Conservation (phyloP, 2,329 filamentous ascomycete genomes). For the Phoma herbarum region DNA sequence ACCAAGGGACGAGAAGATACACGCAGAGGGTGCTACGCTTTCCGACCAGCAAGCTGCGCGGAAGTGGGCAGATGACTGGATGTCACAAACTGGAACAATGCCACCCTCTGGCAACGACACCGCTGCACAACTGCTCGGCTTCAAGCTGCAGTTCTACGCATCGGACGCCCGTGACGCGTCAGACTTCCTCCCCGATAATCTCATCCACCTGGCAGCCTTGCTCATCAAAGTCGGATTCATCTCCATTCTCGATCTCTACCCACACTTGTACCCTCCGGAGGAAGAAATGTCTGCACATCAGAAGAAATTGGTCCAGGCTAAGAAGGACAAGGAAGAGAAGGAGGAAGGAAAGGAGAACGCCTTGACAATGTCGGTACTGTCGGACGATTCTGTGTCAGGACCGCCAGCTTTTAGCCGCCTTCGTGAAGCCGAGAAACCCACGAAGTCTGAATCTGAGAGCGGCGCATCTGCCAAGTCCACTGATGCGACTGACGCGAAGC, state of each 20-base stretch:
- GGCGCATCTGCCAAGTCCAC: constrained; percentile 53
- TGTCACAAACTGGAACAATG: constrained; percentile 79
- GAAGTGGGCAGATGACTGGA: constrained; percentile 68
- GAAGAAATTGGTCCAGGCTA: constrained; percentile 72
- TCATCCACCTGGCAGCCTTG: constrained; percentile 89
- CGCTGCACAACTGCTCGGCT: constrained; percentile 92
- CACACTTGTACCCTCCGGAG: constrained; percentile 87
- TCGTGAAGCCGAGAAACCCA: constrained; percentile 65
- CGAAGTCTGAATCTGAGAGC: constrained; percentile 56
- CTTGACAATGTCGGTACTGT: constrained; percentile 82
- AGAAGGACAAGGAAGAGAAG: constrained; percentile 73
- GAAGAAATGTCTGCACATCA: constrained; percentile 80
- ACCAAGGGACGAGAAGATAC: constrained; percentile 44
- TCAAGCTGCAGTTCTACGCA: constrained; percentile 96
- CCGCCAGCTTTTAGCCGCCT: constrained; percentile 53
- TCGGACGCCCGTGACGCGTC: constrained; percentile 76
- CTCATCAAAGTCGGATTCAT: constrained; percentile 98
- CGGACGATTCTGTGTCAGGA: constrained; percentile 76
- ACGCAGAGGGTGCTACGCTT: constrained; percentile 28
- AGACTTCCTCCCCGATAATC: constrained; percentile 86
- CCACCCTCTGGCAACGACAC: constrained; percentile 88
- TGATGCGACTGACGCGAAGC: constrained; percentile 53
- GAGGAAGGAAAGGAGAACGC: constrained; percentile 79
- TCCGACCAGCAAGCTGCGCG: constrained; percentile 55
- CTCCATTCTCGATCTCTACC: constrained; percentile 87